A percentile compares a stretch with the other conserved stretches of the same genome.
Evolutionary conservation across 2,329 filamentous ascomycete genomes (phyloP).

Genomic region (Nemania sp.): DNA sequence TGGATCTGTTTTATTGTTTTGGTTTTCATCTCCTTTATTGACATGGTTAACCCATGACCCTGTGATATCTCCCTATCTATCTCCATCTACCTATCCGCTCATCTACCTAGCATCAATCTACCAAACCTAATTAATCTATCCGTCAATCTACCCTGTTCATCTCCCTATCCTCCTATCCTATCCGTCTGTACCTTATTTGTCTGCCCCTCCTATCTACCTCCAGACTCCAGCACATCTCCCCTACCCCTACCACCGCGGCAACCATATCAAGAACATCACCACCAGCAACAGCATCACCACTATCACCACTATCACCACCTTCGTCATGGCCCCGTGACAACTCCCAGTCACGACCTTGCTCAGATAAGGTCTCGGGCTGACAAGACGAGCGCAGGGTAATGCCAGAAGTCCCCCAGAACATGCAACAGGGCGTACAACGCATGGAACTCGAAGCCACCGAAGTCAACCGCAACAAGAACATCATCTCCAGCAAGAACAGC

Average conservation of each 20-base stretch:
- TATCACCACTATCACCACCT: not conserved
- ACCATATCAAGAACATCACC: not conserved
- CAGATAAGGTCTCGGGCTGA: slow-evolving; percentile 27
- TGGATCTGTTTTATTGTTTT: too few species aligned
- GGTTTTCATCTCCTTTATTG: too few species aligned
- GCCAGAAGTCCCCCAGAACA: slow-evolving; percentile 94
- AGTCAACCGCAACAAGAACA: slow-evolving; percentile 45
- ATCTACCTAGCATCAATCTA: not conserved
- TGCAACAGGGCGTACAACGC: slow-evolving; percentile 91
- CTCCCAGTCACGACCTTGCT: slow-evolving; percentile 1
- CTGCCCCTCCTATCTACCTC: not conserved
- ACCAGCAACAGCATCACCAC: not conserved
- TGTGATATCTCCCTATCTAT: too few species aligned
- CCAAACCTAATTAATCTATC: not conserved
- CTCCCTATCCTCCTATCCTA: too few species aligned
- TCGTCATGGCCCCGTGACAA: slow-evolving; percentile 7
- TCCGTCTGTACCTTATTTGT: too few species aligned
- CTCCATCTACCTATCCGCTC: not conserved
- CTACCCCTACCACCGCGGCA: too few species aligned
- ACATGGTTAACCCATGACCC: too few species aligned
- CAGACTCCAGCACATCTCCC: not conserved
- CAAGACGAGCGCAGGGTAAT: slow-evolving; percentile 67
- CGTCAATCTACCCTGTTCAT: not conserved
- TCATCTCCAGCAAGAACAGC: slow-evolving; percentile 33
- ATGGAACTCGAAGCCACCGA: slow-evolving; percentile 79